phyloP scores from a whole-genome alignment of 441 rosid species.

The Francoa sonchifolia region DNA sequence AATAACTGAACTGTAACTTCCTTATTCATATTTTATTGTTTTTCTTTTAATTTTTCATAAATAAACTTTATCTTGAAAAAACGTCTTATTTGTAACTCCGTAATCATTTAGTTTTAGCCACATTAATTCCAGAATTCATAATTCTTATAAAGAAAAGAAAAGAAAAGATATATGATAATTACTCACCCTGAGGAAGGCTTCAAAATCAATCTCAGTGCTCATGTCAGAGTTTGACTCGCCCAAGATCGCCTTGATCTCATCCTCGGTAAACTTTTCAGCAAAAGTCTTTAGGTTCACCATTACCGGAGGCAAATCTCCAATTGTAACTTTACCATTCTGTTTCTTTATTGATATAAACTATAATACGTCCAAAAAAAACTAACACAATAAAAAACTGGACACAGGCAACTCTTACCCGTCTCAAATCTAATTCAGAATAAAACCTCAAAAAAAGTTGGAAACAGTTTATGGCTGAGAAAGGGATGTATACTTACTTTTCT shows the following conservation, averaged over 20 bases:
- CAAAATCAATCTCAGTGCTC: conserved; percentile 37
- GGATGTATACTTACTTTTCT: conserved; percentile 25
- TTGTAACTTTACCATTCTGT: conserved; percentile 31
- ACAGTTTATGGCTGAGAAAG: background rate
- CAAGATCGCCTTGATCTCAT: conserved; percentile 38
- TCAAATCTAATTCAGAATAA: background rate
- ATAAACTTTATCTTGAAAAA: no score
- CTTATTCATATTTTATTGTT: no score
- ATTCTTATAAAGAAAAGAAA: background rate
- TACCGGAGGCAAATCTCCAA: conserved; percentile 34
- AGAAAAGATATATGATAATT: conserved; percentile 4
- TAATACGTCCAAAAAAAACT: conserved; percentile 6
- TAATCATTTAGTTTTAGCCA: no score
- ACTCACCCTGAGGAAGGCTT: conserved; percentile 49
- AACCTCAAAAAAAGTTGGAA: background rate
- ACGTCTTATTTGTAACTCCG: no score
- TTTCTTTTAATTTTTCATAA: no score
- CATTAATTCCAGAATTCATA: conserved; percentile 1
- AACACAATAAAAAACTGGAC: background rate
- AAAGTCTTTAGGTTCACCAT: conserved; percentile 47
- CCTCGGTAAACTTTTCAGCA: conserved; percentile 34
- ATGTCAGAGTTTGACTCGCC: conserved; percentile 19
- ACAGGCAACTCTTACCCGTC: no score
- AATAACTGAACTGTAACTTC: no score
- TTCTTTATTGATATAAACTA: conserved; percentile 41